phyloP scores from a whole-genome alignment of 2,329 filamentous ascomycete genomes.

The Pyrenophora graminea region DNA sequence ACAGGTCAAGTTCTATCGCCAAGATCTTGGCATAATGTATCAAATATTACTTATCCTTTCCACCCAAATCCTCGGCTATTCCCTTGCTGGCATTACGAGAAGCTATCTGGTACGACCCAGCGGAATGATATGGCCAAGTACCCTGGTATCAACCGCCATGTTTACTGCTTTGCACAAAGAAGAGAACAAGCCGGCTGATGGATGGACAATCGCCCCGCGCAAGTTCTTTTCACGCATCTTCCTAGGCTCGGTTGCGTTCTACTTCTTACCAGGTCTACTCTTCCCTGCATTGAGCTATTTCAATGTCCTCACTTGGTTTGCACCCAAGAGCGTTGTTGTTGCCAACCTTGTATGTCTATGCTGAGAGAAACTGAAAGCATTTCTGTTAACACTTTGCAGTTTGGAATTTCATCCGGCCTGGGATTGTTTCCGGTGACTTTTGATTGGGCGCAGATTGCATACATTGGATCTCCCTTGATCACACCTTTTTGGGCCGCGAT shows the following conservation, averaged over 20 bases:
- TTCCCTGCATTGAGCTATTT: slow-evolving; percentile 88
- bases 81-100: slow-evolving; percentile 80
- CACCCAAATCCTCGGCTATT: slow-evolving; percentile 84
- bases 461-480: slow-evolving; percentile 81
- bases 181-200: slow-evolving; percentile 78
- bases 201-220: slow-evolving; percentile 81
- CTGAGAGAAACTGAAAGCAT: background rate
- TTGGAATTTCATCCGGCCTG: slow-evolving; percentile 82
- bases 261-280: slow-evolving; percentile 81
- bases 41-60: slow-evolving; percentile 83
- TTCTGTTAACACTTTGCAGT: slow-evolving; percentile 47
- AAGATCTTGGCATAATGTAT: slow-evolving; percentile 75
- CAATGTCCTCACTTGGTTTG: slow-evolving; percentile 86
- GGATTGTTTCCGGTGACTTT: slow-evolving; percentile 85
- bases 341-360: slow-evolving; percentile 67
- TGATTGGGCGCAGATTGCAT: slow-evolving; percentile 87
- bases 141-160: slow-evolving; percentile 86
- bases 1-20: slow-evolving; percentile 86
- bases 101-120: slow-evolving; percentile 82
- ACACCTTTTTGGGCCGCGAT: slow-evolving; percentile 86
- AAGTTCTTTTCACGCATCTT: slow-evolving; percentile 82
- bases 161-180: slow-evolving; percentile 84
- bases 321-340: slow-evolving; percentile 81
- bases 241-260: slow-evolving; percentile 73
- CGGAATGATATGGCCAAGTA: slow-evolving; percentile 91